Evolutionary conservation across 2,329 filamentous ascomycete species (phyloP).

Genomic region (Fusarium mangiferae): DNA sequence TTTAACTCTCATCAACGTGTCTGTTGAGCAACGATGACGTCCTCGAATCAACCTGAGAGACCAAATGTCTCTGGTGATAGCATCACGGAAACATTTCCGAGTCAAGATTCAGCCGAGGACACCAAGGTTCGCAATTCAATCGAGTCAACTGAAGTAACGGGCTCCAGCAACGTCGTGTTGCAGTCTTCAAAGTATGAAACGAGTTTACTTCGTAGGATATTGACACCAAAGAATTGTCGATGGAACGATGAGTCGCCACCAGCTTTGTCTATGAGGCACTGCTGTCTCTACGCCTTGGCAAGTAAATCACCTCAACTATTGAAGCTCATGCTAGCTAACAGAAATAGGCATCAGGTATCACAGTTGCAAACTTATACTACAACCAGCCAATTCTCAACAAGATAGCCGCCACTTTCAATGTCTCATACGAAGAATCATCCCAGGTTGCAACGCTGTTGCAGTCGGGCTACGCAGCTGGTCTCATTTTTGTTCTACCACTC

Average conservation of each 20-base stretch:
- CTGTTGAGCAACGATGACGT: slow-evolving; percentile 17
- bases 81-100: slow-evolving; percentile 13
- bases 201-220: slow-evolving; percentile 33
- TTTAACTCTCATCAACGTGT: not conserved
- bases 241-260: slow-evolving; percentile 75
- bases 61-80: slow-evolving; percentile 1
- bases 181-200: slow-evolving; percentile 38
- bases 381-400: slow-evolving; percentile 83
- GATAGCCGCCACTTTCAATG: slow-evolving; percentile 75
- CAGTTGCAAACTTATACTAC: slow-evolving; percentile 85
- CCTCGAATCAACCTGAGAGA: slow-evolving; percentile 5
- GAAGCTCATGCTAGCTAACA: not conserved
- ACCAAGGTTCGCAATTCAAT: not conserved
- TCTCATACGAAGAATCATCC: slow-evolving; percentile 74
- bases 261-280: slow-evolving; percentile 73
- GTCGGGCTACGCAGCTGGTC: slow-evolving; percentile 78
- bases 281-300: slow-evolving; percentile 76
- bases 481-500: slow-evolving; percentile 79
- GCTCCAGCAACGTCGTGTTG: not conserved
- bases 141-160: slow-evolving; percentile 26
- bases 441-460: slow-evolving; percentile 80
- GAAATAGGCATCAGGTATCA: slow-evolving; percentile 66
- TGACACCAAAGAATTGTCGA: slow-evolving; percentile 72
- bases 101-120: not conserved
- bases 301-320: slow-evolving; percentile 11